These are phyloP conservation scores for Daedaleopsis sinensis DNA, from an alignment of 768 basidiomycete genomes.

Conservation along the genomic window DNA sequence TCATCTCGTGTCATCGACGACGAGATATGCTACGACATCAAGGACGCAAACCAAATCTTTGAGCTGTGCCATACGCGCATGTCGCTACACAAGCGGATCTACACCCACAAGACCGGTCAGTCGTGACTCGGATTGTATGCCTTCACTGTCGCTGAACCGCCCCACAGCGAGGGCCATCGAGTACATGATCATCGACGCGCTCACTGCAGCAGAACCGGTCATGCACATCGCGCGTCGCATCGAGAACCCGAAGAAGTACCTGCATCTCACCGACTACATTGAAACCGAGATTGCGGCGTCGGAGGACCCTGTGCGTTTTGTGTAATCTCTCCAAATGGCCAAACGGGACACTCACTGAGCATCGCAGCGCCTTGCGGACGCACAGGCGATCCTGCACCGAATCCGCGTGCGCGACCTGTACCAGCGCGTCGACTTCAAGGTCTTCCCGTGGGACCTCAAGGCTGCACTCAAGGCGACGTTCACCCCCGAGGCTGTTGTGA, in stretches of 20 bases:
- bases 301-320: conserved; percentile 48
- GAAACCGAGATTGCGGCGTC: conserved; percentile 60
- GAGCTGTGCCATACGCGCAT: conserved; percentile 76
- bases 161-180: conserved; percentile 74
- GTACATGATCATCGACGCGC: conserved; percentile 81
- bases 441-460: conserved; percentile 40
- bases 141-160: background rate
- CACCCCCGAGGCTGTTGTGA: conserved; percentile 41
- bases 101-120: conserved; percentile 77
- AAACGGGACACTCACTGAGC: background rate
- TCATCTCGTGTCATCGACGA: conserved; percentile 76
- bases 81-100: conserved; percentile 81
- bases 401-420: conserved; percentile 70
- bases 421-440: conserved; percentile 67
- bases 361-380: conserved; percentile 57
- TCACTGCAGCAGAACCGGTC: conserved; percentile 67
- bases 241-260: conserved; percentile 57
- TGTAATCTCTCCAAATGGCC: background rate
- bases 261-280: conserved; percentile 72
- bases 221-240: conserved; percentile 63
- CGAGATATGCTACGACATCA: conserved; percentile 81
- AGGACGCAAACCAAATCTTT: conserved; percentile 77
- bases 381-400: conserved; percentile 64
- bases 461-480: conserved; percentile 30
- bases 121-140: conserved; percentile 4